Conservation (phyloP, 805 yeast species). For the Teunomyces atbi region DNA sequence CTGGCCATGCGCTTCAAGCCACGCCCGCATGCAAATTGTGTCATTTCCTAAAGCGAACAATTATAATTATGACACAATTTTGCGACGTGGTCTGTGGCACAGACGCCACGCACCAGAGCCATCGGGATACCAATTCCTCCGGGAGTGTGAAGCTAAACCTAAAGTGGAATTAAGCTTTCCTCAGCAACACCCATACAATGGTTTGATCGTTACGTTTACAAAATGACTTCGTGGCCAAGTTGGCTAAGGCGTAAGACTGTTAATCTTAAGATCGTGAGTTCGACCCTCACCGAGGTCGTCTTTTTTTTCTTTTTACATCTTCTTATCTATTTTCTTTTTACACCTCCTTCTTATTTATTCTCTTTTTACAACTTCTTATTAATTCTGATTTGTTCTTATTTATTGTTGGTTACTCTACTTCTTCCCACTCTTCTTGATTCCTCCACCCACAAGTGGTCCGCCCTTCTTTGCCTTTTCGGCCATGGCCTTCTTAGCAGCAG, state of each 20-base stretch:
- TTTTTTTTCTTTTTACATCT: not conserved
- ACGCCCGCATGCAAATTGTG: no score
- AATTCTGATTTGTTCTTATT: not conserved
- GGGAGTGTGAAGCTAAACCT: no score
- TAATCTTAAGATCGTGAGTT: slow-evolving; percentile 19
- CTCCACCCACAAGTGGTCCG: slow-evolving; percentile 91
- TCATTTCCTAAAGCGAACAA: no score
- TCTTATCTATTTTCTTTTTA: not conserved
- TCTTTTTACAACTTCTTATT: not conserved
- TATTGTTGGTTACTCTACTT: slow-evolving; percentile 6
- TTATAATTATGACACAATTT: no score
- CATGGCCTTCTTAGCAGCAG: slow-evolving; percentile 88
- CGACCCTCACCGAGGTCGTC: slow-evolving; percentile 18
- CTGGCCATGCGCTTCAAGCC: no score
- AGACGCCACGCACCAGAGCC: no score
- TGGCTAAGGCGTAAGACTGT: slow-evolving; percentile 19
- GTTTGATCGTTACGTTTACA: not conserved
- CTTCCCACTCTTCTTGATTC: slow-evolving; percentile 81
- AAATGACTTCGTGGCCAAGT: slow-evolving; percentile 17
- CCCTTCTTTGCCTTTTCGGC: slow-evolving; percentile 84
- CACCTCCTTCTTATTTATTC: not conserved
- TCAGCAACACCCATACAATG: not conserved
- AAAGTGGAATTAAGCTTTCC: no score
- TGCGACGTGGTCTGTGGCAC: no score
- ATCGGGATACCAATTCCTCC: no score